These are phyloP conservation scores for Phellopilus nigrolimitatus DNA, from an alignment of 1,284 basidiomycete genomes.

Conservation along the genomic window DNA sequence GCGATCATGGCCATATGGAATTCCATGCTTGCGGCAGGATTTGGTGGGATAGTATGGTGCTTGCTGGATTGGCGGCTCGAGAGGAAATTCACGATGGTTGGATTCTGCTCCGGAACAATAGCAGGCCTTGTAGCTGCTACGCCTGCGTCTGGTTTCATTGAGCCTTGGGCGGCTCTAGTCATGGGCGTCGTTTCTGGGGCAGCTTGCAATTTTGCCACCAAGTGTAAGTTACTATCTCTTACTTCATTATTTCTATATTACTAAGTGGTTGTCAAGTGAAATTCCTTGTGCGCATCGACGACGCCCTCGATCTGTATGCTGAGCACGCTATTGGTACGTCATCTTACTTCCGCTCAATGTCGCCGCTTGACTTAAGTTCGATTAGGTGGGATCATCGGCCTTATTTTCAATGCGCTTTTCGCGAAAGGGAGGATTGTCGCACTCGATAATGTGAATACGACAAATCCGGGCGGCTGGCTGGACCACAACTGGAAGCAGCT, in stretches of 20 bases:
- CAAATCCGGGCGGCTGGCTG: conserved; percentile 67
- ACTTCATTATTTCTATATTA: conserved; percentile 21
- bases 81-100: conserved; percentile 81
- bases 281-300: conserved; percentile 65
- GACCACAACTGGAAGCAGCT: conserved; percentile 71
- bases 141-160: conserved; percentile 66
- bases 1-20: conserved; percentile 86
- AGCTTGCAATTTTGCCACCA: conserved; percentile 84
- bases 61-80: conserved; percentile 82
- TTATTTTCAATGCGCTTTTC: conserved; percentile 78
- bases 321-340: conserved; percentile 76
- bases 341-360: background rate
- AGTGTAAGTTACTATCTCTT: conserved; percentile 47
- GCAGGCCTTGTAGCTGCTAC: conserved; percentile 91
- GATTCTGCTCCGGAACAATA: conserved; percentile 79
- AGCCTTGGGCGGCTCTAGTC: conserved; percentile 67
- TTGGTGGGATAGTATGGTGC: conserved; percentile 86
- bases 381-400: conserved; percentile 68
- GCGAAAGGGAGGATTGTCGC: conserved; percentile 59
- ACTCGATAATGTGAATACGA: conserved; percentile 73
- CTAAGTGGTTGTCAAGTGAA: conserved; percentile 44
- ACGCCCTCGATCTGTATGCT: conserved; percentile 84
- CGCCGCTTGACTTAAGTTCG: background rate
- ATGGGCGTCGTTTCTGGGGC: conserved; percentile 74
- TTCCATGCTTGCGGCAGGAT: conserved; percentile 76